Evolutionary conservation across 108 stramenopile genomes (phyloP).

Genomic region (Skeletonema grethae): DNA sequence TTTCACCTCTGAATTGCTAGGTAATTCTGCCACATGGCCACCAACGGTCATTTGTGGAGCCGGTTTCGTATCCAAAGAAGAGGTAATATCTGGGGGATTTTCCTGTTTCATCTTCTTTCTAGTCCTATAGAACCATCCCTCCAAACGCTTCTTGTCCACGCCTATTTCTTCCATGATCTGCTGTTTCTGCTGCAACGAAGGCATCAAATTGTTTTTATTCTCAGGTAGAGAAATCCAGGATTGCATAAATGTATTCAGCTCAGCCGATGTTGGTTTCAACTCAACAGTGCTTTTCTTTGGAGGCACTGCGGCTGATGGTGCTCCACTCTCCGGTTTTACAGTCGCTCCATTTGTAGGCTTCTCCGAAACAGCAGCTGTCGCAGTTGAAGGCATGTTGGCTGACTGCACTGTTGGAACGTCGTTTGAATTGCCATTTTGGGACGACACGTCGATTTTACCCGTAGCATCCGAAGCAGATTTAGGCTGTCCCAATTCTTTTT

Average conservation of each 20-base stretch:
- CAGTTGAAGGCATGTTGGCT: not conserved
- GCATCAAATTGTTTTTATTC: constrained; percentile 10
- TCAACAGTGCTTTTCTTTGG: not conserved
- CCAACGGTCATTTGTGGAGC: not conserved
- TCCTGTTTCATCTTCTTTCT: constrained; percentile 25
- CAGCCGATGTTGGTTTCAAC: not conserved
- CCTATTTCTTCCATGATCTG: constrained; percentile 16
- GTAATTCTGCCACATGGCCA: not conserved
- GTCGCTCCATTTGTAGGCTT: not conserved
- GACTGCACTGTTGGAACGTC: not conserved
- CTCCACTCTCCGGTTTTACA: not conserved
- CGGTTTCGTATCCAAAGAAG: not conserved
- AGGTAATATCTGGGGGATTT: not conserved
- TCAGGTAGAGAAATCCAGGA: constrained; percentile 8
- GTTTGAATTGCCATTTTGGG: not conserved
- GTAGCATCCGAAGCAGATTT: not conserved
- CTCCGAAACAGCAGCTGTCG: not conserved
- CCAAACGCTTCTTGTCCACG: constrained; percentile 24
- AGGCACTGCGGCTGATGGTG: not conserved
- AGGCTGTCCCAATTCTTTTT: not conserved
- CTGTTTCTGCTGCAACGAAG: constrained; percentile 10
- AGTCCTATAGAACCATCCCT: constrained; percentile 32
- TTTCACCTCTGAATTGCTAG: not conserved
- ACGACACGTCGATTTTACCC: too few species aligned
- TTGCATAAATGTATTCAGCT: constrained; percentile 12